phyloP scores from a whole-genome alignment of 306 rosid genomes.

The Dicorynia guianensis region DNA sequence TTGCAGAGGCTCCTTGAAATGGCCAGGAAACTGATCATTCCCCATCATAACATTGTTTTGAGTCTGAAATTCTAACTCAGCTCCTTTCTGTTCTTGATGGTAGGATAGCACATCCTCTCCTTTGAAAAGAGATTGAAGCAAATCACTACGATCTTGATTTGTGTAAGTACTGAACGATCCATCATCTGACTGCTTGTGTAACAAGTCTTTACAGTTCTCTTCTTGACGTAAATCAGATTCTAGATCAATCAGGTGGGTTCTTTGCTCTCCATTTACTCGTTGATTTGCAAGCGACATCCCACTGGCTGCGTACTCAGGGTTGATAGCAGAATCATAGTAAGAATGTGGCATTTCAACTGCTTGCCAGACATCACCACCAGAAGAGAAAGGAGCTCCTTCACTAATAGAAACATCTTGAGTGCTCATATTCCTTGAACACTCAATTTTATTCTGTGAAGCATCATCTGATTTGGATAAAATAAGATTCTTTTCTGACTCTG shows the following conservation, averaged over 20 bases:
- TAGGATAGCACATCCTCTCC: conserved; percentile 67
- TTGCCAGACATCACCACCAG: conserved; percentile 69
- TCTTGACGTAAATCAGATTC: conserved; percentile 62
- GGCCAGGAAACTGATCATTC: conserved; percentile 63
- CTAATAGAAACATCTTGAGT: conserved; percentile 50
- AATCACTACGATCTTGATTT: conserved; percentile 72
- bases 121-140: conserved; percentile 77
- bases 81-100: conserved; percentile 67
- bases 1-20: conserved; percentile 71
- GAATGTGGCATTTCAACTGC: conserved; percentile 66
- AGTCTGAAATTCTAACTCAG: conserved; percentile 61
- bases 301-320: conserved; percentile 57
- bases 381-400: conserved; percentile 55
- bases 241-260: conserved; percentile 54
- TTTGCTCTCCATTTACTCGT: conserved; percentile 54
- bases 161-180: conserved; percentile 65
- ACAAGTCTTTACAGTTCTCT: conserved; percentile 57
- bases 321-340: conserved; percentile 67
- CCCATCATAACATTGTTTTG: conserved; percentile 58
- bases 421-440: conserved; percentile 48
- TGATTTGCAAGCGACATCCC: conserved; percentile 59
- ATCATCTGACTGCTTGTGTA: conserved; percentile 58
- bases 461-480: conserved; percentile 38
- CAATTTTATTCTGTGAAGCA: conserved; percentile 47
- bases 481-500: conserved; percentile 49